Base-by-base conservation (phyloP, 257 asterid species). In the Nicotiana sylvestris region DNA sequence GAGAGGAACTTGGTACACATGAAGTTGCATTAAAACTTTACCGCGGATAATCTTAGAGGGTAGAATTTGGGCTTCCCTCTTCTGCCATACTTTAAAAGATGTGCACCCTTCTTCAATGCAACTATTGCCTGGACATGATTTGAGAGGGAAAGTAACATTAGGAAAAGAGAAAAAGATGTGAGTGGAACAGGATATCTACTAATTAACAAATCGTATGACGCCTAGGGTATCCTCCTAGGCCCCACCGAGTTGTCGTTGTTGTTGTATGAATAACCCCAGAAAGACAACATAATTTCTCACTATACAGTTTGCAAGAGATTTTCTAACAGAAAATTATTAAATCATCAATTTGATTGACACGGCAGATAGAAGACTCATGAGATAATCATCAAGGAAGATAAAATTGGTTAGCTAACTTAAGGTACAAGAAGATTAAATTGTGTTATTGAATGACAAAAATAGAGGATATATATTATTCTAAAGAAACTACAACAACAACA, bases 41-140 rank as follows among this genome's bases (percentile, higher is more conserved):
- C 92, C 91, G 84, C 81, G 60, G 92, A 89, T 64, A 89, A 86
- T 82, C 89, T 83, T 82, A 89, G 87, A 77, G 92, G 89, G 79
- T 90, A 88, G 77, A 89, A 88, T 85, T 89, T 89, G 55, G 88
- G 91, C 82, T 89, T 89, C 60, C 92, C 92, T 82, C 87, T 85
- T 81, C 88, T 85, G 60, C 88, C 83, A 67, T 82, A 88, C 85
- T 84, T 88, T 66, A 89, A 76, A 82, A 89, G 90, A 84, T 88
- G 87, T 15, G 91, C 87, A 43, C 92, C 92, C 87, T 89, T 89
- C 88, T 88, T 89, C 85, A 89, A 77, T 32, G 89, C 84, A 65
- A 89, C 86, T 83, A 89, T 88, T 82, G 92, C 90, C 92, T 89
- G 91, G 76, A 81, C 49, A 76, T 68, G 16, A 49, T 77, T 18